These are phyloP conservation scores for Apiospora saccharicola DNA, from an alignment of 2,329 filamentous ascomycete genomes.

Conservation along the genomic window DNA sequence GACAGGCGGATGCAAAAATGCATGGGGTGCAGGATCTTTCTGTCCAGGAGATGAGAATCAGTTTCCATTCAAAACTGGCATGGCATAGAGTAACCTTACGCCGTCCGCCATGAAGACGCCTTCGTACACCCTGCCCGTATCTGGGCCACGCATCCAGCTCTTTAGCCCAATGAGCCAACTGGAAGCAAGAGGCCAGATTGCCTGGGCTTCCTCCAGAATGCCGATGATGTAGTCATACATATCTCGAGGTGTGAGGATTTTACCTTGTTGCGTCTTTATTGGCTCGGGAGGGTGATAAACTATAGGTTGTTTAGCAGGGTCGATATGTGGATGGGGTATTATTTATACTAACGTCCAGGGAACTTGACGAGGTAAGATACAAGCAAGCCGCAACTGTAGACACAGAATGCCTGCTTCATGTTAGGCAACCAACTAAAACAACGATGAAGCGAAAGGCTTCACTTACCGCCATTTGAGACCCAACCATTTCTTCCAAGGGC, in stretches of 20 bases:
- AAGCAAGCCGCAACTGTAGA: constrained; percentile 62
- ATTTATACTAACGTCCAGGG: constrained; percentile 50
- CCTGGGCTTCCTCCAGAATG: constrained; percentile 57
- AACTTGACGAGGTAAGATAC: constrained; percentile 61
- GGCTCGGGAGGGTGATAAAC: constrained; percentile 26
- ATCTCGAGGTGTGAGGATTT: constrained; percentile 43
- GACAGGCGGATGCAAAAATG: constrained; percentile 26
- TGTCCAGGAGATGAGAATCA: neutral
- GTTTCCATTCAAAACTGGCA: neutral
- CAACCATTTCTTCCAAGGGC: constrained; percentile 55
- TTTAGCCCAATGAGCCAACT: constrained; percentile 60
- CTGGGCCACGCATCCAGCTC: constrained; percentile 54
- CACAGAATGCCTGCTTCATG: constrained; percentile 53
- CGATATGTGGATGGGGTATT: neutral
- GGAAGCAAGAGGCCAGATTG: constrained; percentile 60
- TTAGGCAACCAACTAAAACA: constrained; percentile 24
- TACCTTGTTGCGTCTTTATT: too few relatives aligned
- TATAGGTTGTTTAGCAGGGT: neutral
- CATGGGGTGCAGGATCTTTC: constrained; percentile 27
- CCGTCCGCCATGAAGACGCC: constrained; percentile 59
- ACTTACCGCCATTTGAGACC: constrained; percentile 60
- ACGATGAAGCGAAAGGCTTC: neutral
- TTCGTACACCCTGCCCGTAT: constrained; percentile 49
- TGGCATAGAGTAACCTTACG: constrained; percentile 36
- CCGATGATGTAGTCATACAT: constrained; percentile 55